Percentiles rank a stretch among this genome's conserved stretches.
These are phyloP conservation scores for Sugiyamaella novakii DNA, from an alignment of 1,139 yeast genomes.

Conservation along the genomic window DNA sequence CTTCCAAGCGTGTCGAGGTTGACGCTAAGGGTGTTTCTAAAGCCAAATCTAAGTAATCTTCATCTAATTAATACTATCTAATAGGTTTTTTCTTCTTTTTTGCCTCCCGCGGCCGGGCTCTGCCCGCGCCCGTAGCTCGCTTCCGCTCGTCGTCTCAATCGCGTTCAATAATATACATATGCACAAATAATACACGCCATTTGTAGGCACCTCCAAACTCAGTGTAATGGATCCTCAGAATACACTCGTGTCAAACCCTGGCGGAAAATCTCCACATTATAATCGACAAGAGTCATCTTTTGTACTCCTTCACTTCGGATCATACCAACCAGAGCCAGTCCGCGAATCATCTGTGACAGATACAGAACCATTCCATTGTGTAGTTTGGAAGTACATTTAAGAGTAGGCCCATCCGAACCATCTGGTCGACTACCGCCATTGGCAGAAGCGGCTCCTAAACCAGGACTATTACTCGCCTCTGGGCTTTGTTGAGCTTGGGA, in stretches of 20 bases:
- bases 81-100: not conserved
- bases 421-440: slow-evolving; percentile 14
- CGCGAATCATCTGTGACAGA: slow-evolving; percentile 88
- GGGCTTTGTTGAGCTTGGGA: slow-evolving; percentile 19
- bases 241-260: slow-evolving; percentile 80
- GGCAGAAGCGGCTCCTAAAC: not conserved
- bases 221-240: slow-evolving; percentile 12
- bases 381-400: slow-evolving; percentile 71
- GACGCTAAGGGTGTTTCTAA: slow-evolving; percentile 42
- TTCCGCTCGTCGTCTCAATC: too few species aligned
- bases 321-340: slow-evolving; percentile 86
- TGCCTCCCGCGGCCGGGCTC: slow-evolving; percentile 13
- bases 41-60: slow-evolving; percentile 36
- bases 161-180: too few species aligned
- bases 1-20: slow-evolving; percentile 42
- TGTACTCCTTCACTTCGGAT: slow-evolving; percentile 59
- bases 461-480: slow-evolving; percentile 6
- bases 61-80: slow-evolving; percentile 4
- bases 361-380: slow-evolving; percentile 83
- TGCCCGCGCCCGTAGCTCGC: slow-evolving; percentile 5
- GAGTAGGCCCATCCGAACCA: slow-evolving; percentile 38
- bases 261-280: slow-evolving; percentile 81
- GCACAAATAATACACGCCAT: too few species aligned
- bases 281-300: slow-evolving; percentile 75
- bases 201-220: too few species aligned